Evolutionary conservation across 108 stramenopile species (phyloP), one percentile per base, ranked within the genome.

Genomic region (Cyclotella choctawhatcheeana): DNA sequence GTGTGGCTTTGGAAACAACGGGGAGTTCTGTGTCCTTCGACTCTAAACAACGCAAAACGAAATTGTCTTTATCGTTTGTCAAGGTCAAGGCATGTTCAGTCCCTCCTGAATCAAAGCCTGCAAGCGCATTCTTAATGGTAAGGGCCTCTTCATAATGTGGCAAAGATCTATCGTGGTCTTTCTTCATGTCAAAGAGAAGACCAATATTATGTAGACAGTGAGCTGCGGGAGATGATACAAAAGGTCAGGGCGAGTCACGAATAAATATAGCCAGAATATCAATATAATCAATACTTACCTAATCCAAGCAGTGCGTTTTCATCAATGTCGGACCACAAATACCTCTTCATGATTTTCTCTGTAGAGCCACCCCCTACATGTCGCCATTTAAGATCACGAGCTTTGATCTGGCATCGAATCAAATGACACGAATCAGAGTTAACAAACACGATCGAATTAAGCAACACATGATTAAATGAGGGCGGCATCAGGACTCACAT

Each of bases 201-300:
- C 76, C 76, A 0, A 77, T 77, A 52, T 77, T 77, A 32, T 77
- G 76, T 5, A 77, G 61, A 50, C 76, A 77, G 61, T 77, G 76
- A 13, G 76, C 73, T 74, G 24, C 31, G 31, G 22, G 7, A 25
- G 18, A 44, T 22, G 60, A 52, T 40, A 44, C 44, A 18, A 4
- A 27, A 10, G 3, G 7, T 16, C 26, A 31, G 21, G 20, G 10
- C n/a, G 51, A 22, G n/a, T 1, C 34, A 55, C 35, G 21, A 35
- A 26, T 14, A 30, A 58, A 40, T 43, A 6, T 6, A 34, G 24
- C 17, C 12, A 13, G 4, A 31, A 32, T 45, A 55, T 20, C 17
- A 24, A 4, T 13, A 18, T 7, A 10, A 45, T n/a, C n/a, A n/a
- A n/a, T n/a, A 58, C 73, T 30, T 47, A 74, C 73, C 76, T 51